phyloP scores from a whole-genome alignment of 2,329 filamentous ascomycete genomes.

The Botryotinia globosa region DNA sequence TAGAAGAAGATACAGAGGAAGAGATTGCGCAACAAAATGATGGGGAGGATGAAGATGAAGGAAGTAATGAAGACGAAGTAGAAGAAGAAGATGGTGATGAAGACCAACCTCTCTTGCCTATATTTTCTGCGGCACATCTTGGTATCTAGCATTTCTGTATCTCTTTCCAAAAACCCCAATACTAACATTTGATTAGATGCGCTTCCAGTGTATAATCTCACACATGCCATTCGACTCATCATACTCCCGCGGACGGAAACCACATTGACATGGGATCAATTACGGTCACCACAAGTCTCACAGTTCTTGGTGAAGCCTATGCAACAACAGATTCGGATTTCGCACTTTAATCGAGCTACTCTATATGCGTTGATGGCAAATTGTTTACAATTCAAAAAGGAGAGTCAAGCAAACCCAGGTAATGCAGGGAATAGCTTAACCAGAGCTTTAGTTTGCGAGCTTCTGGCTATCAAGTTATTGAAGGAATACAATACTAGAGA shows the following conservation, averaged over 20 bases:
- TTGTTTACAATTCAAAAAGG: conserved; percentile 88
- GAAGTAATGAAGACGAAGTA: conserved; percentile 43
- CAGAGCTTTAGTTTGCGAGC: conserved; percentile 82
- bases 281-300: conserved; percentile 92
- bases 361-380: conserved; percentile 91
- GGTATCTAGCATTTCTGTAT: conserved; percentile 47
- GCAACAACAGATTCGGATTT: conserved; percentile 79
- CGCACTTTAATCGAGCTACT: conserved; percentile 82
- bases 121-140: conserved; percentile 77
- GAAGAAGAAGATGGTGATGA: conserved; percentile 41
- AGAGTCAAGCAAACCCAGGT: conserved; percentile 75
- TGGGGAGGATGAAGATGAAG: conserved; percentile 37
- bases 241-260: conserved; percentile 86
- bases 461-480: conserved; percentile 83
- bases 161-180: conserved; percentile 12
- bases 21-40: conserved; percentile 30
- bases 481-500: conserved; percentile 88
- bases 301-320: conserved; percentile 96
- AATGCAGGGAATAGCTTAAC: conserved; percentile 83
- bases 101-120: conserved; percentile 61
- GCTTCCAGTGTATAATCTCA: conserved; percentile 84
- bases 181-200: conserved; percentile 57
- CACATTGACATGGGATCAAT: conserved; percentile 88
- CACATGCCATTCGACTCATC: conserved; percentile 82
- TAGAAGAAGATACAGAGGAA: conserved; percentile 42